Evolutionary conservation across 805 yeast species (phyloP), one percentile per base, ranked within the genome.

Genomic region (Tetrapisispora iriomotensis): DNA sequence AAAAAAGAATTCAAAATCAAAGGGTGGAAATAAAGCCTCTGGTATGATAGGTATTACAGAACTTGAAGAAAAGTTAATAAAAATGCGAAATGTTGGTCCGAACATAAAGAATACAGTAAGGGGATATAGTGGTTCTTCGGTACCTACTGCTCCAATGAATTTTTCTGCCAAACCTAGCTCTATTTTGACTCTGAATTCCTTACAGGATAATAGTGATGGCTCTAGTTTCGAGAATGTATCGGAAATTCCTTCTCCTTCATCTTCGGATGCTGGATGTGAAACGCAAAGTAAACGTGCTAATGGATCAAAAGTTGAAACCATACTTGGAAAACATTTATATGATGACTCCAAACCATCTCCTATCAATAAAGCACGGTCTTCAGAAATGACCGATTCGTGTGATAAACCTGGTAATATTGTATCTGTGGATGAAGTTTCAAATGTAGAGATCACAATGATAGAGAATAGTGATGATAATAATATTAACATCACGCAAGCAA

Each of bases 81-180:
- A 25, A 17, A 24, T 3, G 20, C 19, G 25, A 10, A n/a, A 17
- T 17, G 15, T 21, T 13, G 14, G 14, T 9, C n/a, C n/a, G n/a
- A n/a, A n/a, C n/a, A n/a, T n/a, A n/a, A n/a, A n/a, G n/a, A n/a
- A n/a, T 8, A 14, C 12, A 28, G 13, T 13, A 22, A 43, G 56
- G 47, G 54, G 58, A 4, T 59, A 58, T 37, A 59, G 64, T 45
- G 64, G 64, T 3, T 55, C 62, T 9, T 54, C 62, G 5, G 53
- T 51, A 3, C 61, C 61, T 3, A 44, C 43, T 23, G 60, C 64
- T 0, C 62, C 64, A 2, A 37, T 49, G 2, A 41, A 46, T 4
- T 49, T 59, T 22, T 37, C 42, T 31, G 45, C 45, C 4, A 56
- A 52, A 34, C 62, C 64, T 13, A 48, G 54, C 38, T 34, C 43